Conservation (phyloP, 495 filamentous ascomycete species). For the Apodospora peruviana region DNA sequence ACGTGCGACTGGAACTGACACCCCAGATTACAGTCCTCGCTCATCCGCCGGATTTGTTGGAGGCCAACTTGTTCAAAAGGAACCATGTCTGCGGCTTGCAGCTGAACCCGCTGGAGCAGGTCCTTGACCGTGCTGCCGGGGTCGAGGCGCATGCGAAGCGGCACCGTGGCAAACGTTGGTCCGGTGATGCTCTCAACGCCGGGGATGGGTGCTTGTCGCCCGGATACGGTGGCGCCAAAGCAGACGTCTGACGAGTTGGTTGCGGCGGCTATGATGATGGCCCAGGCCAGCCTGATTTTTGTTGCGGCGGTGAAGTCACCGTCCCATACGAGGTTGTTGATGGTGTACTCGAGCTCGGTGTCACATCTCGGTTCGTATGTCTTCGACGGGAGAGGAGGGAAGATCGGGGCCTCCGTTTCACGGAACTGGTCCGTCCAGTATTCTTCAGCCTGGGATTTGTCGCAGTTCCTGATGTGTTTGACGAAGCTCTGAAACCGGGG, state of each 20-base stretch:
- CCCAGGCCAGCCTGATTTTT: background rate
- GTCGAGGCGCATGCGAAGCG: conserved; percentile 37
- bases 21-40: background rate
- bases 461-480: background rate
- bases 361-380: no score
- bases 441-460: background rate
- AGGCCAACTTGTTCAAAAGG: background rate
- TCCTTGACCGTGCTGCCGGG: conserved; percentile 2
- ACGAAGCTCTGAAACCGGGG: background rate
- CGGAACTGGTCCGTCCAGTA: background rate
- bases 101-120: conserved; percentile 22
- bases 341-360: no score
- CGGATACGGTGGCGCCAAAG: conserved; percentile 19
- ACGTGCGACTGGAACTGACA: background rate
- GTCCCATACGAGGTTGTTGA: no score
- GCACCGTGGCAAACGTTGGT: conserved; percentile 54
- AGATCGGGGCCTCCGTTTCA: background rate
- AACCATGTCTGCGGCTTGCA: background rate
- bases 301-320: conserved; percentile 4
- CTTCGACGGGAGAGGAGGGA: background rate
- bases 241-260: background rate
- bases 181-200: conserved; percentile 45
- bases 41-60: background rate
- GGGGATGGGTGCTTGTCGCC: conserved; percentile 38
- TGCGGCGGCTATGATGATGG: conserved; percentile 35